phyloP scores from a whole-genome alignment of 106 monocot genomes.

The Dioscorea dumetorum region DNA sequence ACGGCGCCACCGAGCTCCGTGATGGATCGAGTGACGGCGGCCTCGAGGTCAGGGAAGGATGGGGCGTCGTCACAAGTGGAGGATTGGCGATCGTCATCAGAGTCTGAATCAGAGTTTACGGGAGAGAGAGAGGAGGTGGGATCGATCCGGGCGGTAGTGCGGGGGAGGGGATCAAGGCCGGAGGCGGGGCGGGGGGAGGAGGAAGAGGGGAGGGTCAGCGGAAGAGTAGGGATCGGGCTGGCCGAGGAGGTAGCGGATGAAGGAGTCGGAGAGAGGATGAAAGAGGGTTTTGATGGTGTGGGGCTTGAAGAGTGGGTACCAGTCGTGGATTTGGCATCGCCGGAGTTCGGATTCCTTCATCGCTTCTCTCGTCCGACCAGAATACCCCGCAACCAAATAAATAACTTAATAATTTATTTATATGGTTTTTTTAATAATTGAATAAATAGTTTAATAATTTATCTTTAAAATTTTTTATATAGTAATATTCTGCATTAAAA shows the following conservation, averaged over 20 bases:
- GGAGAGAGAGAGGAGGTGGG: constrained; percentile 26
- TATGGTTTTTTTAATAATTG: too few species aligned
- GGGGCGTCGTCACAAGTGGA: constrained; percentile 13
- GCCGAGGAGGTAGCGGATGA: constrained; percentile 41
- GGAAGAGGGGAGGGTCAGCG: constrained; percentile 20
- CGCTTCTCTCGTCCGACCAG: neutral
- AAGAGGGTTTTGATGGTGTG: constrained; percentile 64
- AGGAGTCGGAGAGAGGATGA: constrained; percentile 40
- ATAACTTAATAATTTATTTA: too few species aligned
- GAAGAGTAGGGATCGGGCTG: constrained; percentile 6
- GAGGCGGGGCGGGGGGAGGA: constrained; percentile 21
- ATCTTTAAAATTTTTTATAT: too few species aligned
- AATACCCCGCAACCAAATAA: too few species aligned
- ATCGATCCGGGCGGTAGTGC: too few species aligned
- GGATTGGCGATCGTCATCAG: constrained; percentile 5
- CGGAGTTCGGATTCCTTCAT: constrained; percentile 41
- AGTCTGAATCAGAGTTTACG: constrained; percentile 9
- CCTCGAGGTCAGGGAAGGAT: constrained; percentile 67
- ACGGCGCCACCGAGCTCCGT: constrained; percentile 67
- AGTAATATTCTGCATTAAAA: too few species aligned
- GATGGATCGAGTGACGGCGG: constrained; percentile 38
- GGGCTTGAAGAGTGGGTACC: constrained; percentile 64
- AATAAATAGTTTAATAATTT: too few species aligned
- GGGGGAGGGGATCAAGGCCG: constrained; percentile 26
- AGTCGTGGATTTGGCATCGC: constrained; percentile 64